phyloP scores from a whole-genome alignment of 2,329 filamentous ascomycete species.

The Hirsutella thompsonii region DNA sequence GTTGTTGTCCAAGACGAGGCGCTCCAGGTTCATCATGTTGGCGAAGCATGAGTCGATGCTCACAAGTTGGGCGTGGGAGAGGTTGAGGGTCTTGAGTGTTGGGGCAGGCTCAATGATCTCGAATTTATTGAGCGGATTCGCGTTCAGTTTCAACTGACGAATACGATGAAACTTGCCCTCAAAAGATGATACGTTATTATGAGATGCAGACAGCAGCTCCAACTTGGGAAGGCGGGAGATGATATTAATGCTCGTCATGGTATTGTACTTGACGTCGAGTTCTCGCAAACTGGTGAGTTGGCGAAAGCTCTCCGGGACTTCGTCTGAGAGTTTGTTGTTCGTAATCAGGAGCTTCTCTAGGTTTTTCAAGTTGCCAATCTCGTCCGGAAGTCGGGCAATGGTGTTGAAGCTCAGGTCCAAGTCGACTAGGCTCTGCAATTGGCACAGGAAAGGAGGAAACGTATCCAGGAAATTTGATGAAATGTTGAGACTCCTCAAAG shows the following conservation, averaged over 20 bases:
- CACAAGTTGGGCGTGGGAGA: conserved; percentile 83
- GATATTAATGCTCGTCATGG: conserved; percentile 76
- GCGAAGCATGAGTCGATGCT: conserved; percentile 82
- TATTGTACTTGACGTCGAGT: conserved; percentile 89
- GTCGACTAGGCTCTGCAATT: conserved; percentile 73
- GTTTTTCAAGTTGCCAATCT: conserved; percentile 65
- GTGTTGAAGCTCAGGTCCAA: conserved; percentile 95
- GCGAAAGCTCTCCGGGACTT: conserved; percentile 60
- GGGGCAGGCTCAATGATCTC: conserved; percentile 66
- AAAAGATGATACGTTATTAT: conserved; percentile 87
- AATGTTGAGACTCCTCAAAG: conserved; percentile 73
- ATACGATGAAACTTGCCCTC: conserved; percentile 78
- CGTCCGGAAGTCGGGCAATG: conserved; percentile 63
- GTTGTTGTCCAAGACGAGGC: conserved; percentile 84
- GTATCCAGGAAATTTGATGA: conserved; percentile 84
- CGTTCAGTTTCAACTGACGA: conserved; percentile 76
- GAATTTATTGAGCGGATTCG: conserved; percentile 91
- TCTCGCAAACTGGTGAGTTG: conserved; percentile 71
- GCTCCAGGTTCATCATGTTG: conserved; percentile 76
- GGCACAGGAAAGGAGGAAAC: conserved; percentile 77
- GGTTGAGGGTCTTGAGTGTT: conserved; percentile 73
- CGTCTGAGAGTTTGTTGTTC: conserved; percentile 75
- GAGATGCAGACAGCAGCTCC: conserved; percentile 79
- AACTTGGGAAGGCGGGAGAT: conserved; percentile 74
- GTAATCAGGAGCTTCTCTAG: conserved; percentile 89